These are phyloP conservation scores for Pseudogymnoascus sp. DNA, from an alignment of 2,329 filamentous ascomycete species.

Conservation along the genomic window DNA sequence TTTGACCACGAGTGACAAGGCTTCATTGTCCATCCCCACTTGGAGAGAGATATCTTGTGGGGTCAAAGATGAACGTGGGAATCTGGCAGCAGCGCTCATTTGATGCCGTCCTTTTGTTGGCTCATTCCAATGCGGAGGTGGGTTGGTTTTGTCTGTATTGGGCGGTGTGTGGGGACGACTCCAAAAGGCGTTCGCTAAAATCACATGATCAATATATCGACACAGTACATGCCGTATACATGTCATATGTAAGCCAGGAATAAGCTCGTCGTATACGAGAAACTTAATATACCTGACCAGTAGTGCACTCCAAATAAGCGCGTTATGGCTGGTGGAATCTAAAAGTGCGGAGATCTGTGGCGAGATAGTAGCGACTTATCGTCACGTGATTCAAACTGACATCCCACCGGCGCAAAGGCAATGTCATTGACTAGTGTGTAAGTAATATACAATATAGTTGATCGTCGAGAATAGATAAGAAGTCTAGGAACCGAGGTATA, in stretches of 20 bases:
- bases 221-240: background rate
- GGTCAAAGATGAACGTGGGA: background rate
- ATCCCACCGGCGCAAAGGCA: too few relatives aligned
- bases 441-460: background rate
- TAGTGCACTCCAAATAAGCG: background rate
- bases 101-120: background rate
- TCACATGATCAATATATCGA: constrained; percentile 9
- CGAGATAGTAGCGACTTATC: background rate
- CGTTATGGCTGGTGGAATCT: constrained; percentile 9
- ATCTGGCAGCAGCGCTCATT: background rate
- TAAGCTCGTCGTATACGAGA: background rate
- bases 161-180: background rate
- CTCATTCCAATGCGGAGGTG: background rate
- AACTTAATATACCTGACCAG: background rate
- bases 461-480: background rate
- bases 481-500: background rate
- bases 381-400: background rate
- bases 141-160: constrained; percentile 6
- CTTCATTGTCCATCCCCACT: background rate
- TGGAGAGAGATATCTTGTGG: constrained; percentile 2
- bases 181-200: background rate
- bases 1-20: background rate
- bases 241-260: background rate
- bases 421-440: background rate
- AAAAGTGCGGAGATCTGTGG: constrained; percentile 5